phyloP scores from a whole-genome alignment of 768 basidiomycete species.

The Boletus subparvulus region DNA sequence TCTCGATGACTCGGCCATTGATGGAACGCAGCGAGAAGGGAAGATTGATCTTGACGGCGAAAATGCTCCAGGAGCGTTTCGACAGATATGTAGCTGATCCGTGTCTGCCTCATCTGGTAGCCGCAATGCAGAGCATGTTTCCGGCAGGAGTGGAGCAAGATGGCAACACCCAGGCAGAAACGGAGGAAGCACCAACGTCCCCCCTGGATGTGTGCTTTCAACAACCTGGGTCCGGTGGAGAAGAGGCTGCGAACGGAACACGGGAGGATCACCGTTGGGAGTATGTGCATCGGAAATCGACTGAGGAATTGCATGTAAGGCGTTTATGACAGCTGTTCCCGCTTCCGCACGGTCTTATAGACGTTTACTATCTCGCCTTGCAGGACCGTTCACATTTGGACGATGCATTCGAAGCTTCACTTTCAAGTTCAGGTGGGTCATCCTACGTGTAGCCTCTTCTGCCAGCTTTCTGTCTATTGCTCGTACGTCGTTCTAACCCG shows the following conservation, averaged over 20 bases:
- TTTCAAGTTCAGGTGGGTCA: slow-evolving; percentile 14
- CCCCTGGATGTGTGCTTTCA: slow-evolving; percentile 11
- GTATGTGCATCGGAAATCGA: slow-evolving; percentile 10
- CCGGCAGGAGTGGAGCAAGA: neutral
- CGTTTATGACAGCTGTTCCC: neutral
- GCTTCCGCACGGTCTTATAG: neutral
- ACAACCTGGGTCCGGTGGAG: slow-evolving; percentile 16
- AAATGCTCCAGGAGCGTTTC: slow-evolving; percentile 11
- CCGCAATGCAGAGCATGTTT: neutral
- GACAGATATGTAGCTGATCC: slow-evolving; percentile 14
- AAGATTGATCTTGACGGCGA: slow-evolving; percentile 13
- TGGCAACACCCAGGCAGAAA: neutral
- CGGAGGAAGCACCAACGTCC: neutral
- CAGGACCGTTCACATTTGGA: slow-evolving; percentile 20
- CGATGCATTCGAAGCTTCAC: slow-evolving; percentile 15
- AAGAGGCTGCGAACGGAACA: slow-evolving; percentile 7
- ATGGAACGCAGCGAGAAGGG: slow-evolving; percentile 5
- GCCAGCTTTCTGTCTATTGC: neutral
- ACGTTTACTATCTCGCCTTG: too few relatives aligned
- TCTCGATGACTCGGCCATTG: slow-evolving; percentile 16
- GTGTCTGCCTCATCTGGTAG: slow-evolving; percentile 12
- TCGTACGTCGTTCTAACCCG: neutral
- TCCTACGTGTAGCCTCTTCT: too few relatives aligned
- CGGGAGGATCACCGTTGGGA: neutral
- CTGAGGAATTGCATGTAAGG: slow-evolving; percentile 10